These are phyloP conservation scores for Camelina sativa DNA, from an alignment of 345 rosid genomes.

Conservation along the genomic window DNA sequence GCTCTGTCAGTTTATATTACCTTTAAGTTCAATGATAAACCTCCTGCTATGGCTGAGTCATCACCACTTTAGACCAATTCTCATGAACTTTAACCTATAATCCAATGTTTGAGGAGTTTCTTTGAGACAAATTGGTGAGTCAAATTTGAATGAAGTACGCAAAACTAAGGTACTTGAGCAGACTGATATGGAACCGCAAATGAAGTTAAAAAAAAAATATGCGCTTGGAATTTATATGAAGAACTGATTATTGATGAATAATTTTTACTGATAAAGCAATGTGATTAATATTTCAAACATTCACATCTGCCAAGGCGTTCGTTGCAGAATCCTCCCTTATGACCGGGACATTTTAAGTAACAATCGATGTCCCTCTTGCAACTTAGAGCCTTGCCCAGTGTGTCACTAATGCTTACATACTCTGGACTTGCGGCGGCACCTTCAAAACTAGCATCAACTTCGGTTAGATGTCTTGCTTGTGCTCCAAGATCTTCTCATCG, in stretches of 20 bases:
- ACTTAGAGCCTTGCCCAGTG: neutral
- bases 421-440: neutral
- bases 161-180: too few species aligned
- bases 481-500: conserved; percentile 23
- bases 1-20: neutral
- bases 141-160: too few species aligned
- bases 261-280: neutral
- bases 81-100: too few species aligned
- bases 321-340: neutral
- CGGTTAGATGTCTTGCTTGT: conserved; percentile 19
- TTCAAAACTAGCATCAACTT: neutral
- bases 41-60: neutral
- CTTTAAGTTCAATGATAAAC: neutral
- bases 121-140: too few species aligned
- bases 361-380: neutral
- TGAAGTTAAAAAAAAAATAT: too few species aligned
- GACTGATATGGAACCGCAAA: too few species aligned
- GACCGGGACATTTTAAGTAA: neutral
- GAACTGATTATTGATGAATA: too few species aligned
- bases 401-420: neutral
- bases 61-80: too few species aligned
- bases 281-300: neutral
- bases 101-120: too few species aligned
- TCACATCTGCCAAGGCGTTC: neutral
- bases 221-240: too few species aligned